Evolutionary conservation across 805 yeast genomes (phyloP).

Genomic region (Schwanniomyces polymorphus): DNA sequence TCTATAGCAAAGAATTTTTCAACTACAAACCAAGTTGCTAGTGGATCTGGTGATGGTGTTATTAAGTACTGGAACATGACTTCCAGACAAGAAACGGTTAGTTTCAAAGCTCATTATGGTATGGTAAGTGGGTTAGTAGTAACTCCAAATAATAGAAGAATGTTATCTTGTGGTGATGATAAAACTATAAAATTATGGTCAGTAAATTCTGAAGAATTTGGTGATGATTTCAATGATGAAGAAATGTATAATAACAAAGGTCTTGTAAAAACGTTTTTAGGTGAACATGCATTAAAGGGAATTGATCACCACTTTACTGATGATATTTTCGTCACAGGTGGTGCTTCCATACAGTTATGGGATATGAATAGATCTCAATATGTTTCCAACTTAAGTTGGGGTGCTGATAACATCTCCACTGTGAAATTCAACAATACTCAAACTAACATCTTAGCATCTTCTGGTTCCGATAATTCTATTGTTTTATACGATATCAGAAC

Average conservation of each 20-base stretch:
- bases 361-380: slow-evolving; percentile 80
- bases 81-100: slow-evolving; percentile 68
- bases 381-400: slow-evolving; percentile 84
- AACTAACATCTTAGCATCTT: slow-evolving; percentile 82
- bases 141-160: slow-evolving; percentile 22
- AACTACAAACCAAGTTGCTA: slow-evolving; percentile 72
- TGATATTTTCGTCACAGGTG: slow-evolving; percentile 84
- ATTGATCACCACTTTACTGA: slow-evolving; percentile 83
- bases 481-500: slow-evolving; percentile 90
- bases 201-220: slow-evolving; percentile 43
- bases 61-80: slow-evolving; percentile 93
- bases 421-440: slow-evolving; percentile 91
- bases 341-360: slow-evolving; percentile 90
- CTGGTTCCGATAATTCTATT: slow-evolving; percentile 83
- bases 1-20: slow-evolving; percentile 76
- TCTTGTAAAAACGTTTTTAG: slow-evolving; percentile 73
- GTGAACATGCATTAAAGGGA: slow-evolving; percentile 81
- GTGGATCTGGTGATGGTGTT: slow-evolving; percentile 95
- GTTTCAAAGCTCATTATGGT: slow-evolving; percentile 88
- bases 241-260: slow-evolving; percentile 46
- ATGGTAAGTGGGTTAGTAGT: slow-evolving; percentile 81
- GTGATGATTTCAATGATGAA: slow-evolving; percentile 29
- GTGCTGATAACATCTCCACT: slow-evolving; percentile 83
- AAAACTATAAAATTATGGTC: slow-evolving; percentile 33
- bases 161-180: slow-evolving; percentile 89